Evolutionary conservation across 2,329 filamentous ascomycete genomes (phyloP), one percentile per base, ranked within the genome.

Genomic region (Cadophora sp.): DNA sequence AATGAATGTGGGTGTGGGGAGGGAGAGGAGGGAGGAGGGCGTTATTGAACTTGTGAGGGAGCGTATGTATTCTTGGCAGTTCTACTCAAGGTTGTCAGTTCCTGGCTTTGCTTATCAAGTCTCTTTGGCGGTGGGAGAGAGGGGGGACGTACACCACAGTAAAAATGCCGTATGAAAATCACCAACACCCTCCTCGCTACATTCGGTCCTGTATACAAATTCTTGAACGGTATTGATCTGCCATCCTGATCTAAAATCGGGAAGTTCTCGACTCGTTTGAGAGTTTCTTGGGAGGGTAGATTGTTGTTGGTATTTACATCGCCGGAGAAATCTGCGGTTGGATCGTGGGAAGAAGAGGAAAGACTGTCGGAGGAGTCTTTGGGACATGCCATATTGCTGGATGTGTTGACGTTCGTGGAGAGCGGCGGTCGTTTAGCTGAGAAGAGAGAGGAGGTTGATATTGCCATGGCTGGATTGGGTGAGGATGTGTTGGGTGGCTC

Each of bases 261-360:
- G 64, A 76, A 64, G 22, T 75, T 68, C 68, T 86, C 84, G 48
- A 89, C 82, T 71, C 80, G 81, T 63, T 79, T 80, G 30, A 90
- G 76, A 3, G 80, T 81, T 64, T 82, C 80, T 22, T 76, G 72
- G 0, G 83, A 80, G 0, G 88, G 88, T 2, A 89, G 73, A 45
- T 84, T 81, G 73, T 90, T 82, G 74, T 83, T 84, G 13, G 83
- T 88, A 59, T 81, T 77, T 18, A 89, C 79, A 61, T 86, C 81
- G 69, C 86, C 87, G 11, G 83, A 80, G 73, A 89, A 89, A 71
- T 89, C 86, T 33, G 76, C 76, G 1, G 81, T 68, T n/a, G 64
- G 62, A 59, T 72, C 72, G 41, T 50, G 47, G 20, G 59, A 59
- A n/a, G 36, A 33, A 16, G 36, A 22, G n/a, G 53, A 41, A 11